These are phyloP conservation scores for Exophiala bonariae DNA, from an alignment of 2,329 filamentous ascomycete genomes.

Conservation along the genomic window DNA sequence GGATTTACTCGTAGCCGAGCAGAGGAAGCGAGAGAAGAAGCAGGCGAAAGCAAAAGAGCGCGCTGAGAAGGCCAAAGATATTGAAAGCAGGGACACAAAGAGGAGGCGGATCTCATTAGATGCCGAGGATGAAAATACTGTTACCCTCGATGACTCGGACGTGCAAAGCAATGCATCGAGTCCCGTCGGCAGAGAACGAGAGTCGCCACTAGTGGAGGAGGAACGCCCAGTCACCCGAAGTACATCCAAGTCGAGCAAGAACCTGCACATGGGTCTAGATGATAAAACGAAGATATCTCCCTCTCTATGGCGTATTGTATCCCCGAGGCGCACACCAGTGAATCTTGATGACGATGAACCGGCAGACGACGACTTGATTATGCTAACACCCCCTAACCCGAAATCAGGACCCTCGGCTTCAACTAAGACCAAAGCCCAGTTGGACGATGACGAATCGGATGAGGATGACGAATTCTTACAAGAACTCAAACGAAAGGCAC, in stretches of 20 bases:
- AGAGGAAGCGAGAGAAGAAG: conserved; percentile 35
- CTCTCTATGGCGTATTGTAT: too few species aligned
- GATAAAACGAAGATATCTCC: not conserved
- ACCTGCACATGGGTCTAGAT: conserved; percentile 6
- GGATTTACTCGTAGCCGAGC: conserved; percentile 44
- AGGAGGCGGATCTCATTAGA: conserved; percentile 31
- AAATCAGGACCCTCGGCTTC: conserved; percentile 1
- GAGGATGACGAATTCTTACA: conserved; percentile 41
- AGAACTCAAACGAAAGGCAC: conserved; percentile 42
- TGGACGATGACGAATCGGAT: conserved; percentile 25
- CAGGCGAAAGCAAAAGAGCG: conserved; percentile 31
- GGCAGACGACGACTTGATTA: conserved; percentile 15
- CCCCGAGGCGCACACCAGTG: not conserved
- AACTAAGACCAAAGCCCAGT: not conserved
- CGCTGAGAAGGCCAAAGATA: conserved; percentile 24
- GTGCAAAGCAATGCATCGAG: not conserved
- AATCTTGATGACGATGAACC: conserved; percentile 13
- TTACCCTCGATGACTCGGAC: not conserved
- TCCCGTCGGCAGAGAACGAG: not conserved
- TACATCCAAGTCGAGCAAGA: conserved; percentile 13
- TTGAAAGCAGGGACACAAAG: conserved; percentile 30
- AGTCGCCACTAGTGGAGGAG: not conserved
- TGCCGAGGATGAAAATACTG: conserved; percentile 31
- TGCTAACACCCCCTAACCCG: conserved; percentile 4
- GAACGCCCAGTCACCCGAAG: conserved; percentile 16